Percentiles rank a stretch among this genome's conserved stretches.
Evolutionary conservation across 2,329 filamentous ascomycete species (phyloP).

Genomic region (Monilinia polystroma): DNA sequence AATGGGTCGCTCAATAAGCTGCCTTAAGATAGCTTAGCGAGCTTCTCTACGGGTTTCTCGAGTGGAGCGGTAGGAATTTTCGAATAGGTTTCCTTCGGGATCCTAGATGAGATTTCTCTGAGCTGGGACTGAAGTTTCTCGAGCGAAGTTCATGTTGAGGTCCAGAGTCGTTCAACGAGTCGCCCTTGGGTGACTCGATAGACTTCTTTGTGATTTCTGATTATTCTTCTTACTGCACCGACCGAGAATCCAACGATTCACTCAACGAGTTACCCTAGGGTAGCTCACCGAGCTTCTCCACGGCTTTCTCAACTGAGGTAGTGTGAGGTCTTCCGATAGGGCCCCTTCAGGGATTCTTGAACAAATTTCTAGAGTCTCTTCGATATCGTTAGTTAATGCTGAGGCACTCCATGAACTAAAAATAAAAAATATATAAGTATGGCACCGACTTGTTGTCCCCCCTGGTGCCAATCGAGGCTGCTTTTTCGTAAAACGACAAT

Average conservation of each 20-base stretch:
- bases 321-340: constrained; percentile 3
- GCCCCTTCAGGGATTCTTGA: constrained; percentile 4
- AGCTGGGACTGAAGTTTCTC: constrained; percentile 15
- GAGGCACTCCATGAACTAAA: background rate
- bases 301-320: constrained; percentile 11
- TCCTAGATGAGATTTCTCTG: constrained; percentile 7
- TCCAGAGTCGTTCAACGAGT: background rate
- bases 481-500: too few species aligned
- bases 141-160: constrained; percentile 10
- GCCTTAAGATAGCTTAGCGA: background rate
- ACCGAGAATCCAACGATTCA: constrained; percentile 11
- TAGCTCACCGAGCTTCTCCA: constrained; percentile 1
- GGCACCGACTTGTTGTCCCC: too few species aligned
- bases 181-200: background rate
- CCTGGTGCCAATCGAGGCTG: too few species aligned
- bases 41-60: background rate
- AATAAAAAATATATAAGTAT: too few species aligned
- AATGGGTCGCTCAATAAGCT: background rate
- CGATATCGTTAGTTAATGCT: constrained; percentile 17
- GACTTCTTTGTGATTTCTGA: constrained; percentile 10
- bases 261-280: background rate
- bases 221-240: constrained; percentile 14
- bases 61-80: constrained; percentile 4
- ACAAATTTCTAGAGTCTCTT: constrained; percentile 2
- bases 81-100: constrained; percentile 8